Base-by-base conservation (phyloP, 2,329 filamentous ascomycete genomes). In the Aureobasidium sp. region DNA sequence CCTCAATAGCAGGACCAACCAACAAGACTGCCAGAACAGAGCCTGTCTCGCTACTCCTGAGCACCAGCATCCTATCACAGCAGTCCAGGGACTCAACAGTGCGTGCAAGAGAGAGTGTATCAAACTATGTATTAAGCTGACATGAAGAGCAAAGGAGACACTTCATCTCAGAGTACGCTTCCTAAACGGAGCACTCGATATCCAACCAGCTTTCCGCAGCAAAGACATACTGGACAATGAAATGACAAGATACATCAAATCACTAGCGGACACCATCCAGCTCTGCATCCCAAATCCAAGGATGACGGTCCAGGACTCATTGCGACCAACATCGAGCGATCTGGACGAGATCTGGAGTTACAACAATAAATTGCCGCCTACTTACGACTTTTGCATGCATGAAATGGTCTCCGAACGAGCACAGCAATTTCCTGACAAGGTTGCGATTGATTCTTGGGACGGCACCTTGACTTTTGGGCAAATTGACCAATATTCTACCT, bases 371-470 rank as follows among this genome's bases (percentile, higher is more conserved):
- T 27, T 67, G 8, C 67, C 67, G 1, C 57, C 57, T 9, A 63
- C 60, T 7, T 62, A 65, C 41, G 48, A 62, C 12, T 63, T 62
- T 22, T 66, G 65, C 36, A 63, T 69, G 12, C 66, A 68, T 15
- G 62, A 68, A 12, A 55, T 68, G 11, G 61, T 71, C 42, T 61
- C 61, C 5, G 53, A 66, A 44, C 61, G 63, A 41, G 64, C 64
- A 12, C 52, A 64, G 15, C 41, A 59, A 34, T 57, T 62, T 29
- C 65, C 69, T 22, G 49, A 68, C 22, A 65, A 67, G 5, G 34
- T 64, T 12, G 70, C 70, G 27, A 64, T 72, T 9, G 61, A 66
- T 56, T 66, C 70, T 11, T 70, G 67, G 64, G 70, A 72, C 63
- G 70, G 69, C 22, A 60, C 62, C 6, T 65, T 67, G 42, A 69